A percentile compares a stretch with the other conserved stretches of the same genome.
Evolutionary conservation across 768 basidiomycete species (phyloP).

Genomic region (Suillus discolor): DNA sequence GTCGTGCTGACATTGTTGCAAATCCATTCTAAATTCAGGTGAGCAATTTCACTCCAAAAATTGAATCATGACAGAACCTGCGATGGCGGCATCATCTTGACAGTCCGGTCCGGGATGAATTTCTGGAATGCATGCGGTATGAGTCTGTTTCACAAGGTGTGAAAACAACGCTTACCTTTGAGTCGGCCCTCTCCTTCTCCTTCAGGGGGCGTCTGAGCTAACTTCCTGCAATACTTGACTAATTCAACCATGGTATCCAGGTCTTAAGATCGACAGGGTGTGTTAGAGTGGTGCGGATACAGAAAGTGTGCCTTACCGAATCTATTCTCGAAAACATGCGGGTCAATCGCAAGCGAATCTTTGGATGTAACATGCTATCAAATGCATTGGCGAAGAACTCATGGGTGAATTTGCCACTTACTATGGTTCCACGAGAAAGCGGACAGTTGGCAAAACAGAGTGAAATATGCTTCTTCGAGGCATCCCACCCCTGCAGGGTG

Average conservation of each 20-base stretch:
- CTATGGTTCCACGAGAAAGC: neutral
- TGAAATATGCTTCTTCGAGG: slow-evolving; percentile 1
- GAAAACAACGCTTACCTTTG: neutral
- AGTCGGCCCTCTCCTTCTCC: slow-evolving; percentile 1
- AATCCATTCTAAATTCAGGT: neutral
- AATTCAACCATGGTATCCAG: neutral
- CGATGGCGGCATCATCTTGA: neutral
- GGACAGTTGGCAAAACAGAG: neutral
- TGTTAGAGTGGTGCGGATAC: neutral
- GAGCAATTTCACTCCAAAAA: neutral
- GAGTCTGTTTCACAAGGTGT: neutral
- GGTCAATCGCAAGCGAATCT: slow-evolving; percentile 1
- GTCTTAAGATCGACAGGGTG: neutral
- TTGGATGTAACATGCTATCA: neutral
- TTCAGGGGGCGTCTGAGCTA: neutral
- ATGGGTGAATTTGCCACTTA: neutral
- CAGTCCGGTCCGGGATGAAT: neutral
- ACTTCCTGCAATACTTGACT: neutral
- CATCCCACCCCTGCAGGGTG: neutral
- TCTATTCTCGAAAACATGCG: neutral
- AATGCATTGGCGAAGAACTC: neutral
- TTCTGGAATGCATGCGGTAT: neutral
- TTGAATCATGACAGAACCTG: neutral
- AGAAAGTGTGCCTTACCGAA: neutral
- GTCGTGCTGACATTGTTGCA: neutral